Base-by-base conservation (phyloP, 345 rosid species). In the Syzygium oleosum region DNA sequence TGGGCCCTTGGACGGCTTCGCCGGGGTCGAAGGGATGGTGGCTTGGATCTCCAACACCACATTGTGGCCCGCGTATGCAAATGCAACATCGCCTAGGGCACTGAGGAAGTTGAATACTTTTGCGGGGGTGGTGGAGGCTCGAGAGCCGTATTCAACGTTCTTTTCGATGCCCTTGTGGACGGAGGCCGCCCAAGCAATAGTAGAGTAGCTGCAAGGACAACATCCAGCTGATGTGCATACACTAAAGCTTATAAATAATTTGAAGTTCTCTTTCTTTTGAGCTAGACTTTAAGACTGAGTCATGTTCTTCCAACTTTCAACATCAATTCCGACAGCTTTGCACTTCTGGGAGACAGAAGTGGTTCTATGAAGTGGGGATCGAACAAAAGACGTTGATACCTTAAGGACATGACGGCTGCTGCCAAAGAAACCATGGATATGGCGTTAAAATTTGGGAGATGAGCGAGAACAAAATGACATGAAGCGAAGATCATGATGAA, bases 11-110 rank as follows among this genome's bases (percentile, higher is more conserved):
- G 99, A 96, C 16, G 98, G 96, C 89, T 92, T 96, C 86, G 91
- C 98, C 7, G 94, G 95, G 2, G 96, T 93, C 22, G 98, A 96
- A 38, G 98, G 99, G 88, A 96, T 93, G 19, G 98, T 96, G 86
- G 98, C 98, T 91, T 96, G 98, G 86, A 96, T 96, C 92, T 95
- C 98, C 91, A 96, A 87, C 34, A 93, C 99, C 51, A 96, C 97
- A 23, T 96, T 95, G 88, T 96, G 98, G 2, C 99, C 98, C 0
- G 97, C 98, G 25, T 96, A 96, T 10, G 97, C 97, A 51, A 96
- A 96, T 19, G 99, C 99, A 7, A 96, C 96, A 19, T 96, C 95
- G 6, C 99, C 98, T 84, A 96, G 89, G n/a, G 95, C 98, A 58
- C 90, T 92, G 38, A 95, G 91, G 93, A 96, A 96, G 83, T 90